phyloP scores from a whole-genome alignment of 2,329 filamentous ascomycete species.

The Colletotrichum destructivum region DNA sequence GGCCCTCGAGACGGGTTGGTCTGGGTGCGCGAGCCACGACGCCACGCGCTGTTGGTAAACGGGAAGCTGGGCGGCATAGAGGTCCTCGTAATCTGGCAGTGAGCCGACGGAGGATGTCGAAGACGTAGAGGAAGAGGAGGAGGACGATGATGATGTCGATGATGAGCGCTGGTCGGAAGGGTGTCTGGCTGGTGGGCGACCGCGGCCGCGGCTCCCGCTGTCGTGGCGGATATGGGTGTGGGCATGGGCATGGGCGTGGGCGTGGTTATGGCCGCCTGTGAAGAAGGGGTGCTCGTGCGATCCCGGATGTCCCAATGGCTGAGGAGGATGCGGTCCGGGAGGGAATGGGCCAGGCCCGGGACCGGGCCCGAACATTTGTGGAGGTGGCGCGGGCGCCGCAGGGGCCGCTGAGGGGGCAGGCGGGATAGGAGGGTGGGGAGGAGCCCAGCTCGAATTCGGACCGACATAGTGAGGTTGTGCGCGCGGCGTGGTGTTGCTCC shows the following conservation, averaged over 20 bases:
- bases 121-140: constrained; percentile 52
- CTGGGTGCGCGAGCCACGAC: constrained; percentile 65
- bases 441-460: constrained; percentile 19
- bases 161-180: constrained; percentile 48
- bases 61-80: constrained; percentile 65
- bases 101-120: constrained; percentile 63
- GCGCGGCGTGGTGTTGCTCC: constrained; percentile 41
- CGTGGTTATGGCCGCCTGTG: constrained; percentile 15
- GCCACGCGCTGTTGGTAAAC: constrained; percentile 60
- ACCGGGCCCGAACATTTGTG: constrained; percentile 18
- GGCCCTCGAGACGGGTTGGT: constrained; percentile 63
- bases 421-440: constrained; percentile 3
- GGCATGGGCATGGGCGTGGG: constrained; percentile 17
- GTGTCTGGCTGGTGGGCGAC: constrained; percentile 39
- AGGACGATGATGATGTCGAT: constrained; percentile 55
- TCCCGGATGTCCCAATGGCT: not conserved
- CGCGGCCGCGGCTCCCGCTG: constrained; percentile 34
- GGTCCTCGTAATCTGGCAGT: constrained; percentile 67
- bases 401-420: not conserved
- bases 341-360: constrained; percentile 6
- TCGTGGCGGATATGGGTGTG: constrained; percentile 32
- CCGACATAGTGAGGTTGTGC: constrained; percentile 32
- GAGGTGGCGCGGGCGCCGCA: not conserved
- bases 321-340: not conserved
- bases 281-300: constrained; percentile 40